These are phyloP conservation scores for Cercospora sp. DNA, from an alignment of 2,329 filamentous ascomycete genomes.

Conservation along the genomic window DNA sequence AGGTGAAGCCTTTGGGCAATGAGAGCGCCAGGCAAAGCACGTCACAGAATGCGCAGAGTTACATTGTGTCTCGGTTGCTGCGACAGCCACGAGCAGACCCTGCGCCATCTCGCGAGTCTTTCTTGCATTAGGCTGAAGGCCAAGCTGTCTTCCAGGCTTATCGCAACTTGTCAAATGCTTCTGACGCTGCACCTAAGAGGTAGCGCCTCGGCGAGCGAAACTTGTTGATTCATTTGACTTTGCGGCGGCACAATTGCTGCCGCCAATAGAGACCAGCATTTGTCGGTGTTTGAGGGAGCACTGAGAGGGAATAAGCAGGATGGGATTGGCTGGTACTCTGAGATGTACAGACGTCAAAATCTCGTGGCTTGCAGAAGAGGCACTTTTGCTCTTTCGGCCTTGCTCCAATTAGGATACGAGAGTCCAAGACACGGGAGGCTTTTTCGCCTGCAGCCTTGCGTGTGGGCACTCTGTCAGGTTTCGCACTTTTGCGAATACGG, in stretches of 20 bases:
- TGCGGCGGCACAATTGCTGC: neutral
- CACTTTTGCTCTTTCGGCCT: neutral
- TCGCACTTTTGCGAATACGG: neutral
- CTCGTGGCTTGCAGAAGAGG: neutral
- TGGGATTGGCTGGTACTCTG: neutral
- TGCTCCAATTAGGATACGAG: neutral
- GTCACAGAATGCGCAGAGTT: neutral
- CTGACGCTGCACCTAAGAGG: neutral
- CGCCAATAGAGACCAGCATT: neutral
- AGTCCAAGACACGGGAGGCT: neutral
- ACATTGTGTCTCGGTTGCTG: neutral
- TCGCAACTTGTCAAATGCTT: neutral
- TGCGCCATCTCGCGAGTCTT: neutral
- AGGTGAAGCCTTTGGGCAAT: neutral
- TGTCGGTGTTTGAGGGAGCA: neutral
- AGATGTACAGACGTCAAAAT: neutral
- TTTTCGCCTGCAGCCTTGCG: neutral
- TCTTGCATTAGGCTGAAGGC: neutral
- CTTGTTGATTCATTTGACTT: neutral
- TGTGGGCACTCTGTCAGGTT: neutral
- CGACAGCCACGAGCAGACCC: neutral
- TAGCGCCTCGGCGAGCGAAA: neutral
- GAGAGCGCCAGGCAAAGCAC: neutral
- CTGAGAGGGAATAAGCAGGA: neutral
- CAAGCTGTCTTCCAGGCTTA: neutral